A percentile compares a stretch with the other conserved stretches of the same genome.
These are phyloP conservation scores for Neocallimastix lanati DNA, from an alignment of 192 early-diverging fungal species.

Conservation along the genomic window DNA sequence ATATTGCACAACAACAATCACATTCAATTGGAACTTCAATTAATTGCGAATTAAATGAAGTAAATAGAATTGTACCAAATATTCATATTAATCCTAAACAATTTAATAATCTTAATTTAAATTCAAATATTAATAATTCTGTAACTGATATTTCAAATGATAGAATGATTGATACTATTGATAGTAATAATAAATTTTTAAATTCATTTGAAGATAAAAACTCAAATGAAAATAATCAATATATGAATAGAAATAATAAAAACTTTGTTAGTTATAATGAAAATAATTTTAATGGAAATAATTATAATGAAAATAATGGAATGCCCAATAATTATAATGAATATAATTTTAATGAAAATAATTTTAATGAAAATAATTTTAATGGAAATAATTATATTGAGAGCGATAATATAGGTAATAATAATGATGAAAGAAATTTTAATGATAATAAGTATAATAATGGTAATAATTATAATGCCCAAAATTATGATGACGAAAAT, in stretches of 20 bases:
- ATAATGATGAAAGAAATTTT: too few species aligned
- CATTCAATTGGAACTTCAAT: background rate
- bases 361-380: background rate
- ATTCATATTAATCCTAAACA: background rate
- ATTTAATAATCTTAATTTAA: background rate
- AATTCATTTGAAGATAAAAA: too few species aligned
- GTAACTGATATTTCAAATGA: too few species aligned
- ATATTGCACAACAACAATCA: background rate
- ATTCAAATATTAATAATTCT: too few species aligned
- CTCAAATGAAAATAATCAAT: too few species aligned
- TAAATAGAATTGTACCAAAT: background rate
- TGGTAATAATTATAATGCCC: too few species aligned
- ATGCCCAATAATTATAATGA: background rate
- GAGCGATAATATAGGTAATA: background rate
- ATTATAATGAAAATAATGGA: background rate
- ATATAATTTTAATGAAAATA: background rate
- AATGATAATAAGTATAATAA: too few species aligned
- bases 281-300: background rate
- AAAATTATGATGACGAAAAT: background rate
- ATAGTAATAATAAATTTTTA: too few species aligned
- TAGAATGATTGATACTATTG: too few species aligned
- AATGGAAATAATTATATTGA: background rate
- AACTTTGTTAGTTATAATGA: too few species aligned
- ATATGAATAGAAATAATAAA: background rate
- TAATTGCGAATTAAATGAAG: background rate